phyloP scores from a whole-genome alignment of 2,329 filamentous ascomycete genomes.

The Claviceps sp. region DNA sequence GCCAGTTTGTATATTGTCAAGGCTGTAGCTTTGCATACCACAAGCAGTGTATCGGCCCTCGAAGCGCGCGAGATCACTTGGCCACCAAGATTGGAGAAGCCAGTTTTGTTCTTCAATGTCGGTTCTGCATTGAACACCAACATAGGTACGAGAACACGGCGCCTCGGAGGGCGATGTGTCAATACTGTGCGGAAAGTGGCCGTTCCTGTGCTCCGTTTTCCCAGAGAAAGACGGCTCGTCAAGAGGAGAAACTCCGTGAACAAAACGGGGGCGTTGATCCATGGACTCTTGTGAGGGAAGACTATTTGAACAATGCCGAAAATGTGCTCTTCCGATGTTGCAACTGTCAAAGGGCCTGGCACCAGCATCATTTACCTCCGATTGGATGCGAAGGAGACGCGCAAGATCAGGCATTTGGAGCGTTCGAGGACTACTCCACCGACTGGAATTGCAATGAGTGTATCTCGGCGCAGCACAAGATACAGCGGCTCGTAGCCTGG shows the following conservation, averaged over 20 bases:
- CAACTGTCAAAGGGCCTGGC: slow-evolving; percentile 64
- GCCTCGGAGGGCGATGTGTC: slow-evolving; percentile 60
- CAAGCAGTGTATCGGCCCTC: slow-evolving; percentile 63
- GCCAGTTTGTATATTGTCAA: slow-evolving; percentile 73
- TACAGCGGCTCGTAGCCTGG: slow-evolving; percentile 79
- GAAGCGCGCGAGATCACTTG: slow-evolving; percentile 66
- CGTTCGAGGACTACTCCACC: slow-evolving; percentile 57
- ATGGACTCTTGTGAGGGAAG: slow-evolving; percentile 45
- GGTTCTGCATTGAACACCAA: slow-evolving; percentile 60
- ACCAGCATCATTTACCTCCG: slow-evolving; percentile 68
- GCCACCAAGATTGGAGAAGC: slow-evolving; percentile 72
- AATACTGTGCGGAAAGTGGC: slow-evolving; percentile 53
- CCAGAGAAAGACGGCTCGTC: slow-evolving; percentile 53
- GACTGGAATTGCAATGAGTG: slow-evolving; percentile 78
- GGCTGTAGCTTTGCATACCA: slow-evolving; percentile 80
- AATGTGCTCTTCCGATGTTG: slow-evolving; percentile 76
- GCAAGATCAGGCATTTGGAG: slow-evolving; percentile 27
- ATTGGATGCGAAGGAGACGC: slow-evolving; percentile 19
- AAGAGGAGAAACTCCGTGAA: slow-evolving; percentile 72
- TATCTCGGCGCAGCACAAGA: slow-evolving; percentile 46
- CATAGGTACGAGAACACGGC: slow-evolving; percentile 54
- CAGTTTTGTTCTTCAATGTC: slow-evolving; percentile 80
- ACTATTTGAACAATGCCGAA: slow-evolving; percentile 59
- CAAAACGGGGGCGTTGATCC: slow-evolving; percentile 73
- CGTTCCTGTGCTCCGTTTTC: slow-evolving; percentile 64